A percentile compares a stretch with the other conserved stretches of the same genome.
These are phyloP conservation scores for Metschnikowia aberdeeniae DNA, from an alignment of 805 yeast species.

Conservation along the genomic window DNA sequence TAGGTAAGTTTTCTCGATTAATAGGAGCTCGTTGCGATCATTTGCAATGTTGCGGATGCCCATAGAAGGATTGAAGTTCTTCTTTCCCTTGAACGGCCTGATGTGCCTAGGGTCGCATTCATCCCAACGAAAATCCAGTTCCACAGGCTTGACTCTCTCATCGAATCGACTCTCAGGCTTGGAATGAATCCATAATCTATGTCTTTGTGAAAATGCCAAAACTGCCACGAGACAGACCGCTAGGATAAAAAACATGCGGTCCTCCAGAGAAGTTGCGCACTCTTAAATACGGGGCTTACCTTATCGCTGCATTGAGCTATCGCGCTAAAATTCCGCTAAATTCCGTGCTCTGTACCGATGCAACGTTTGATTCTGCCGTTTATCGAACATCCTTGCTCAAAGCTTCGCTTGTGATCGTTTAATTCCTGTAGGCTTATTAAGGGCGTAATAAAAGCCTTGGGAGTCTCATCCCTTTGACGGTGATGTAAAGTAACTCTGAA, in stretches of 20 bases:
- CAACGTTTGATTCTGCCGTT: too few species aligned
- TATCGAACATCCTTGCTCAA: too few species aligned
- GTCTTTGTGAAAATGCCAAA: not conserved
- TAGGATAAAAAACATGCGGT: not conserved
- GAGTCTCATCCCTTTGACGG: too few species aligned
- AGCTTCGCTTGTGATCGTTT: too few species aligned
- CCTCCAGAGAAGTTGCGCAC: not conserved
- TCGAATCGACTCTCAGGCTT: not conserved
- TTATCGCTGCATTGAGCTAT: not conserved
- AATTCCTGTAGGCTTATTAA: too few species aligned
- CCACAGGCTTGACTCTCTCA: constrained; percentile 9
- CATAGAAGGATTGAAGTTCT: constrained; percentile 34
- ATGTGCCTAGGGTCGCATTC: constrained; percentile 43
- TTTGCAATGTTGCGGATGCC: constrained; percentile 27
- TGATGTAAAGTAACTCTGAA: too few species aligned
- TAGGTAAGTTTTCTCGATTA: constrained; percentile 58
- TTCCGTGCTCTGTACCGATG: not conserved
- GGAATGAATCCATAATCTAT: not conserved
- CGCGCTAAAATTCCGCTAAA: constrained; percentile 1
- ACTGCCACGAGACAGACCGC: not conserved
- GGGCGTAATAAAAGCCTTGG: too few species aligned
- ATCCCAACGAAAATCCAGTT: constrained; percentile 22
- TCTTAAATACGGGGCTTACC: not conserved
- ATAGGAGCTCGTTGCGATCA: constrained; percentile 52
- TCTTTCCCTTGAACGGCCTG: constrained; percentile 36